These are phyloP conservation scores for Peronospora farinosa DNA, from an alignment of 352 stramenopile species.

Conservation along the genomic window DNA sequence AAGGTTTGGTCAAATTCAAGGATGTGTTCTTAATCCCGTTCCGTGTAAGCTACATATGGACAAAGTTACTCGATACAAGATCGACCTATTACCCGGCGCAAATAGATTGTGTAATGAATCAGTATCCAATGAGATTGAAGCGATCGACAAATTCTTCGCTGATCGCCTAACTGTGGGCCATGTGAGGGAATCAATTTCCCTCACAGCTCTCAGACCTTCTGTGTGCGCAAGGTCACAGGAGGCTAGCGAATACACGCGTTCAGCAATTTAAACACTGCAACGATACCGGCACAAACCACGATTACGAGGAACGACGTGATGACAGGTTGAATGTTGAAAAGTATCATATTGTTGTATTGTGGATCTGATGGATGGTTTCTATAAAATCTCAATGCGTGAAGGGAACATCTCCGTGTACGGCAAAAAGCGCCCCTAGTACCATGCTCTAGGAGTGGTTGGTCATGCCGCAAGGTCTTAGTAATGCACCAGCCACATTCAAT, in stretches of 20 bases:
- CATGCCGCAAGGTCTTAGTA: background rate
- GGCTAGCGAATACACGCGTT: background rate
- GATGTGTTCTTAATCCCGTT: background rate
- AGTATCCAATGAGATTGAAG: no score
- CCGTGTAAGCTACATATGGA: background rate
- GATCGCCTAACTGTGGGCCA: no score
- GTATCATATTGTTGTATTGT: background rate
- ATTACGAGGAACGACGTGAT: background rate
- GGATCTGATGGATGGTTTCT: background rate
- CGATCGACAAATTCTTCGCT: no score
- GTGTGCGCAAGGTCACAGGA: background rate
- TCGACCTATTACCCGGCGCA: background rate
- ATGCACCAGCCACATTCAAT: background rate
- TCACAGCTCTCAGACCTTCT: background rate
- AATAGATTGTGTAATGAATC: no score
- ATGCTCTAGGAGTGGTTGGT: background rate
- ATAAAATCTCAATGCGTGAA: background rate
- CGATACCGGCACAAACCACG: background rate
- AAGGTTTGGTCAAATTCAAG: no score
- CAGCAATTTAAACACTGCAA: background rate
- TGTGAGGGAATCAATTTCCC: no score
- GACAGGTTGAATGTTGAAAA: background rate
- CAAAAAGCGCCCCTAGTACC: background rate
- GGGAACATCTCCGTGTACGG: background rate
- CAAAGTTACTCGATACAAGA: background rate